Conservation (phyloP, 805 yeast genomes). For the Wickerhamiella domercqiae region DNA sequence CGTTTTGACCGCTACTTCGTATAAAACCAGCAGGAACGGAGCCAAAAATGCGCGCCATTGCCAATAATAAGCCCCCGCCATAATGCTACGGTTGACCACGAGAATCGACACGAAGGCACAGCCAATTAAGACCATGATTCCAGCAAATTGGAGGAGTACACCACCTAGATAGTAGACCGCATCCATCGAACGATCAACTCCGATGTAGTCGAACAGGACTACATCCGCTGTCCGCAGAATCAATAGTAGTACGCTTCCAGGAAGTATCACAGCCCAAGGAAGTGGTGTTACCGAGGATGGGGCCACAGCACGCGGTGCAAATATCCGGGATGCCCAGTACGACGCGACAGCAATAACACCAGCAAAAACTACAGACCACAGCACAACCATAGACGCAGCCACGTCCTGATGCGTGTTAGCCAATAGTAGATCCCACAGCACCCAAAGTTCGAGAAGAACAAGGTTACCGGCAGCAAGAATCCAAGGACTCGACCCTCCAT, state of each 20-base stretch:
- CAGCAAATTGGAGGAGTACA: slow-evolving; percentile 12
- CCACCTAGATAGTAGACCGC: slow-evolving; percentile 8
- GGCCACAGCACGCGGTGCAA: slow-evolving; percentile 5
- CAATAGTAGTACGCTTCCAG: slow-evolving; percentile 2
- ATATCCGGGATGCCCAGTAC: slow-evolving; percentile 6
- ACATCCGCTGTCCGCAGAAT: slow-evolving; percentile 5
- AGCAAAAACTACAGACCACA: slow-evolving; percentile 6
- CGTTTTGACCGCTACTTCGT: slow-evolving; percentile 2
- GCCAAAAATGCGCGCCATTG: slow-evolving; percentile 15
- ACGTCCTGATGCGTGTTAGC: background rate
- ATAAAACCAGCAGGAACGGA: slow-evolving; percentile 7
- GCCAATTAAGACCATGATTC: slow-evolving; percentile 14
- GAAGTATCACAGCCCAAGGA: background rate
- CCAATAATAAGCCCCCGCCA: slow-evolving; percentile 13
- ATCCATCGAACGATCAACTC: background rate
- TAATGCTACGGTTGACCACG: slow-evolving; percentile 10
- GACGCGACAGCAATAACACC: slow-evolving; percentile 1
- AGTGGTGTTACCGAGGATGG: background rate
- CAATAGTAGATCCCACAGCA: background rate
- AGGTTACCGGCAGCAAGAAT: background rate
- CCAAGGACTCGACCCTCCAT: slow-evolving; percentile 10
- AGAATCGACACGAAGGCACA: slow-evolving; percentile 14
- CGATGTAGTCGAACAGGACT: slow-evolving; percentile 3
- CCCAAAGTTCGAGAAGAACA: background rate
- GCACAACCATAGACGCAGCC: slow-evolving; percentile 5